Base-by-base conservation (phyloP, 2,329 filamentous ascomycete genomes). In the Colletotrichum lini region DNA sequence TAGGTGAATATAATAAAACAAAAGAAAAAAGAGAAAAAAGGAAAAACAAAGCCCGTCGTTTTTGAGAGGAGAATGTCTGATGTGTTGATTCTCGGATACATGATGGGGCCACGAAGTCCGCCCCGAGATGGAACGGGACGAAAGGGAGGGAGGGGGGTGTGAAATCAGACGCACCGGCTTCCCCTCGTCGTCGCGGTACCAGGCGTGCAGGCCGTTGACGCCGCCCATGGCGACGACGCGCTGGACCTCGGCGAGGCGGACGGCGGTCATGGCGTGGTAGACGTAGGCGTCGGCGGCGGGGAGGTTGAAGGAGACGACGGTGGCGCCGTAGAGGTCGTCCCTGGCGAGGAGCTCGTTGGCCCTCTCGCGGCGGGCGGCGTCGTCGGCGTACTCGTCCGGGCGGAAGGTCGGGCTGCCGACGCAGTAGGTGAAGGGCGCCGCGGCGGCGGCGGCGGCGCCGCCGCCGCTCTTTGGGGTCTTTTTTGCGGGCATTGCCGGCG, bases 191-290 rank as follows among this genome's bases (percentile, higher is more conserved):
- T 76, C 75, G 49, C 80, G 81, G 76, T 89, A 88, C 86, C 87
- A 88, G 18, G 78, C 77, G 67, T 88, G 86, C 65, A 88, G 75
- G 16, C 83, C 83, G 66, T 87, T 87, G 60, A 76, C 80, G 58
- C 76, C 78, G 52, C 86, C 86, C 16, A 85, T 77, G 3, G 76
- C 76, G 50, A 88, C 80, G 42, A 83, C 78, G n/a, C 80, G 81
- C 76, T 89, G 86, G 2, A 84, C 86, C 74, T 88, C 80, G 42
- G 80, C 79, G 42, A 89, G 81, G 57, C 81, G 84, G 60, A 88
- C 84, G 73, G 84, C 85, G 50, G 82, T 82, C 69, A 85, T 83
- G 72, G 86, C 87, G 78, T 88, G 85, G 77, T 88, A 89, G 58
- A 84, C 83, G 75, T 87, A 88, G 21, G 74, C 72, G 73, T 88